Base-by-base conservation (phyloP, 331 rosid species). In the Dryas integrifolia region DNA sequence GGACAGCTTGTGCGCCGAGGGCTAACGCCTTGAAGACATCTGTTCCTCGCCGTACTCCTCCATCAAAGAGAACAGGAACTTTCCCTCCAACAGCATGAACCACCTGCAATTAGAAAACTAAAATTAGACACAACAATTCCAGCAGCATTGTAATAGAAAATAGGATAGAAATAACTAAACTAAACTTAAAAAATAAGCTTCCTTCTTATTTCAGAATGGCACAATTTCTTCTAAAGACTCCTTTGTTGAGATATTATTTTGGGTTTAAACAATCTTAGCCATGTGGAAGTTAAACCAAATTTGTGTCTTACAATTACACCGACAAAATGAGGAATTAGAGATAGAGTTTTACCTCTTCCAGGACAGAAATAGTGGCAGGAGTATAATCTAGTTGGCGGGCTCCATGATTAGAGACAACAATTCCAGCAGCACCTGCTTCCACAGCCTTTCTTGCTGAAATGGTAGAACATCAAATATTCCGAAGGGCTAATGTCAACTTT, bases 11-110 rank as follows among this genome's bases (percentile, higher is more conserved):
- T 58, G 89, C 90, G 21, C 95, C 91, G 5, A 89, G 87, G 76
- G 95, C 89, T 77, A 86, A 59, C 6, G 88, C 91, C 85, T 89
- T 89, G 56, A 85, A 86, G 39, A 88, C 80, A 71, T 86, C 91
- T 11, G 88, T 86, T 72, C 91, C 95, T 75, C 89, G 81, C 67
- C 86, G 74, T 26, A 86, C 80, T 65, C 95, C 95, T 18, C 91
- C 89, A 43, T 84, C 91, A 8, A 88, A 45, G 30, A 88, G 85
- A 39, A 88, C 82, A 5, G 89, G 91, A 69, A 83, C 67, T 79
- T 55, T 81, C 7, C 89, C 85, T 71, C 71, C 80, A n/a, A 87
- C 87, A 70, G 83, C 89, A 62, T 72, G 79, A 65, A 82, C 88
- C 38, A 86, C 88, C 91, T 88, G 82, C 76, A 75, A 30, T 30